Evolutionary conservation across 768 basidiomycete genomes (phyloP), one percentile per base, ranked within the genome.

Genomic region (Suillus hirtellus): DNA sequence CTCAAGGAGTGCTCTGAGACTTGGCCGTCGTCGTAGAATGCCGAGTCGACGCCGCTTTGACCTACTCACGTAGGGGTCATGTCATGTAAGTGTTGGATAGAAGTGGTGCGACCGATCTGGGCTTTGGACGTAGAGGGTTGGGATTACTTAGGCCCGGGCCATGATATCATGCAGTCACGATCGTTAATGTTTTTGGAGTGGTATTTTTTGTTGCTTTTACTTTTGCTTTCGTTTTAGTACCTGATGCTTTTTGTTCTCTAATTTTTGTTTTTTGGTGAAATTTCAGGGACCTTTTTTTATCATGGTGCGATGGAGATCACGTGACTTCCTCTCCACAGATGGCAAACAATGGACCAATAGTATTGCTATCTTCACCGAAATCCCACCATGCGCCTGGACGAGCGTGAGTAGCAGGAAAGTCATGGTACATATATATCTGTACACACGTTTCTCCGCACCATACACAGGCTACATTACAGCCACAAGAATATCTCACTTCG

Each of bases 1-100:
- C 69, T 91, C 9, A 61, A 40, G 24, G 74, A 75, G 53, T 44
- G 35, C 19, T 6, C 43, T 40, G 50, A 52, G 2, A 5, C 15
- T 17, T 52, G 27, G 27, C 15, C 50, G 0, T 31, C 27, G 27
- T 27, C 55, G 11, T 56, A 56, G 55, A 56, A 40, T 10, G 5
- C 31, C 47, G 47, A 49, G 21, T 49, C 14, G 14, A 50, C 17
- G 50, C 31, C 21, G 24, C 38, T 31, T 24, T 40, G 55, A 40
- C 38, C 38, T 21, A 12, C 46, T 24, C 47, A 3, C 21, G 54
- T 35, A 54, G 35, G 37, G 35, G 53, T 37, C 31, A 34, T 47
- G 24, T 49, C 46, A 14, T 47, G 24, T 37, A 56, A 9, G 15
- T 21, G 15, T 38, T 38, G 12, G 50, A 52, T 52, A 52, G 50